Evolutionary conservation across 1,139 yeast species (phyloP).

Genomic region (Geotrichum reessii): DNA sequence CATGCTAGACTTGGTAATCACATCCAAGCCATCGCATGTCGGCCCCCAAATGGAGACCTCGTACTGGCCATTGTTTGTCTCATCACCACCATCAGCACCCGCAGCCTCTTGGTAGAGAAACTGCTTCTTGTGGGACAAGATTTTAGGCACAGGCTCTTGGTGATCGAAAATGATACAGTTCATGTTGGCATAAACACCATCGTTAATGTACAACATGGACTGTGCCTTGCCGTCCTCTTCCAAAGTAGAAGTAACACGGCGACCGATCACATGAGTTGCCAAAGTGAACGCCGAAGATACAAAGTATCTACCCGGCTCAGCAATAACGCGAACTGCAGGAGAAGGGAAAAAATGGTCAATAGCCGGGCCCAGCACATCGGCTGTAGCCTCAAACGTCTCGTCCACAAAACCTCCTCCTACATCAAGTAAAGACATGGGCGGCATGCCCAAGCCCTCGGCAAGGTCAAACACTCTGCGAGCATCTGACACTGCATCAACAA

Average conservation of each 20-base stretch:
- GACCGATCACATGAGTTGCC: conserved; percentile 79
- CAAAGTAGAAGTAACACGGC: conserved; percentile 44
- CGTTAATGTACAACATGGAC: conserved; percentile 71
- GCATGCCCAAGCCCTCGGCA: conserved; percentile 46
- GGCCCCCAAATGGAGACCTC: conserved; percentile 89
- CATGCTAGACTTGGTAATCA: conserved; percentile 52
- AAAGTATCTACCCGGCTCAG: conserved; percentile 93
- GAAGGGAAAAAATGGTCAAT: conserved; percentile 55
- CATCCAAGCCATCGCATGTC: conserved; percentile 94
- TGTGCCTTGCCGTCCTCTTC: conserved; percentile 30
- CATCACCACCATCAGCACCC: conserved; percentile 20
- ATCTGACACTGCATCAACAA: conserved; percentile 67
- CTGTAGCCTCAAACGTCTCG: conserved; percentile 58
- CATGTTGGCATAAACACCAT: conserved; percentile 93
- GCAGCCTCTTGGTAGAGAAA: conserved; percentile 43
- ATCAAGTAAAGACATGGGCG: conserved; percentile 54
- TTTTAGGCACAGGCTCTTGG: conserved; percentile 67
- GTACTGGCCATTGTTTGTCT: conserved; percentile 15
- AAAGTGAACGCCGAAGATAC: conserved; percentile 82
- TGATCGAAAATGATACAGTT: conserved; percentile 93
- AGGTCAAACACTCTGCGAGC: conserved; percentile 64
- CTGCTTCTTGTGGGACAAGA: conserved; percentile 48
- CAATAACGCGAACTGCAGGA: conserved; percentile 55
- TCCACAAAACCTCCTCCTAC: conserved; percentile 92
- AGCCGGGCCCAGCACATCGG: conserved; percentile 52